These are phyloP conservation scores for Pouteria glomerata DNA, from an alignment of 148 eudicot genomes.

Conservation along the genomic window DNA sequence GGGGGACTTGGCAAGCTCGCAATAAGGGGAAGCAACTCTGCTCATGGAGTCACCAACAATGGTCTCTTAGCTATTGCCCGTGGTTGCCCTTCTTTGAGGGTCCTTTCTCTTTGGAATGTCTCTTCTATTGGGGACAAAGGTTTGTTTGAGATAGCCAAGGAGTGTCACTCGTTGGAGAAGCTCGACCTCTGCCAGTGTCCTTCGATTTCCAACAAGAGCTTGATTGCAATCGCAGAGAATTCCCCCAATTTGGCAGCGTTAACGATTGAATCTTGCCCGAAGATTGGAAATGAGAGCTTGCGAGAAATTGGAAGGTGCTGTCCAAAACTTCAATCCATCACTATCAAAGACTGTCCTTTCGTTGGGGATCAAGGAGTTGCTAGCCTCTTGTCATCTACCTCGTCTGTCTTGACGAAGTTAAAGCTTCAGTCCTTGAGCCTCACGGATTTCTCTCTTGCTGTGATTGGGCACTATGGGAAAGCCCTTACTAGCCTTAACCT, in stretches of 20 bases:
- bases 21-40: constrained; percentile 55
- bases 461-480: constrained; percentile 78
- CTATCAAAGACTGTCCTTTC: constrained; percentile 66
- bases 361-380: constrained; percentile 83
- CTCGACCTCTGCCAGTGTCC: constrained; percentile 74
- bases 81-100: constrained; percentile 75
- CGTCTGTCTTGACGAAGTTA: constrained; percentile 47
- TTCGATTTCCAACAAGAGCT: constrained; percentile 59
- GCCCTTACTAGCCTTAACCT: constrained; percentile 50
- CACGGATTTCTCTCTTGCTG: constrained; percentile 77
- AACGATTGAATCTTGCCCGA: constrained; percentile 63
- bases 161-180: constrained; percentile 64
- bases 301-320: constrained; percentile 62
- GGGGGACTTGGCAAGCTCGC: constrained; percentile 93
- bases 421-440: constrained; percentile 61
- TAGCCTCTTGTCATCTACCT: constrained; percentile 44
- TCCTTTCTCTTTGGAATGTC: constrained; percentile 69
- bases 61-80: constrained; percentile 71
- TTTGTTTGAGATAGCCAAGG: constrained; percentile 58
- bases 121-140: constrained; percentile 64
- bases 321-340: constrained; percentile 51
- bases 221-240: constrained; percentile 59
- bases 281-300: constrained; percentile 62
- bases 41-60: constrained; percentile 51
- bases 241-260: constrained; percentile 68